Evolutionary conservation across 1,284 basidiomycete genomes (phyloP), one percentile per base, ranked within the genome.

Genomic region (Leucoagaricus sp.): DNA sequence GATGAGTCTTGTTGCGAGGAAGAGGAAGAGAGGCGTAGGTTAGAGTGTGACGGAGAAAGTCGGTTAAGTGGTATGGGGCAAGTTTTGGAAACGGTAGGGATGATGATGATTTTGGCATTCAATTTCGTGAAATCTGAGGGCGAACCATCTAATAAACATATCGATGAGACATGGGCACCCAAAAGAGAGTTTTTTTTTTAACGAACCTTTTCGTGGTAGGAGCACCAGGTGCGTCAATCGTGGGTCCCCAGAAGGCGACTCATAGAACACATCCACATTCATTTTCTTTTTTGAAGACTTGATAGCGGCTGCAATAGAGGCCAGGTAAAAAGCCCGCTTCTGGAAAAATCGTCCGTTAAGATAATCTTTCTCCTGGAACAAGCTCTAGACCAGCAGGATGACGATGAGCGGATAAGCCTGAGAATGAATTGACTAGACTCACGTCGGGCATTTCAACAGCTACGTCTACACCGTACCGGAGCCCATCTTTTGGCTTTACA

Each of bases 311-410:
- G 91, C 92, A 50, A 99, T 77, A 3, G 84, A 83, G 7, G 94
- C 89, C 12, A 98, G 82, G 73, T 95, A 99, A 69, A 91, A 96
- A 0, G 93, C 89, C 42, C 93, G 81, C 72, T 99, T 99, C 70
- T 96, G 90, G 68, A 96, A 96, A 72, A 93, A 96, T 17, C 97
- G 85, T 33, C 86, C 85, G 67, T 96, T 91, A 55, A 95, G 76
- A 63, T 95, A 93, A 69, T 99, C 96, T 70, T 98, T 99, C 64
- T 96, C 92, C 74, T 97, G 94, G 66, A 99, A 95, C 25, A 98
- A 73, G 44, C 65, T 67, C 86, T 94, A 65, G 3, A 60, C 60
- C 23, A 44, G 44, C 13, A 10, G 13, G 28, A 25, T 40, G 23
- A 5, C 6, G 15, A 26, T 15, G 15, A 17, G 15, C 13, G 8